Evolutionary conservation across 441 rosid genomes (phyloP).

Genomic region (Adansonia grandidieri): DNA sequence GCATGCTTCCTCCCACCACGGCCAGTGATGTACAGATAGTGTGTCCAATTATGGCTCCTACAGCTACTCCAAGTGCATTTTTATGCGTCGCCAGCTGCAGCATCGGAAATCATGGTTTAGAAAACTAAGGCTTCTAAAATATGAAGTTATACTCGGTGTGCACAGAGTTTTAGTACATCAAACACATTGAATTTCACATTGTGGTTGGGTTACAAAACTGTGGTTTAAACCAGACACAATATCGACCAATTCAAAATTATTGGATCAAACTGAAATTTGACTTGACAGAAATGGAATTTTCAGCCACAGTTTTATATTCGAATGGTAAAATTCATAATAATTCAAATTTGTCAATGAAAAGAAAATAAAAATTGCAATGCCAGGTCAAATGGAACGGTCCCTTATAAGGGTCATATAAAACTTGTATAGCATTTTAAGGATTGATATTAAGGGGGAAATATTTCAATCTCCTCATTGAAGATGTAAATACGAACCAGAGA

Average conservation of each 20-base stretch:
- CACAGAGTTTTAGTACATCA: not conserved
- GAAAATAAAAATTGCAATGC: not conserved
- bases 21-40: constrained; percentile 88
- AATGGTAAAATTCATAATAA: not conserved
- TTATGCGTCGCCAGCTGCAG: constrained; percentile 96
- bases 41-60: constrained; percentile 89
- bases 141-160: not conserved
- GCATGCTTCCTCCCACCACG: constrained; percentile 97
- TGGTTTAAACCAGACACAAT: not conserved
- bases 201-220: not conserved
- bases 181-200: not conserved
- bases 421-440: not conserved
- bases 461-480: not conserved
- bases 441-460: no score
- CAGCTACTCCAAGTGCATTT: constrained; percentile 89
- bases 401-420: not conserved
- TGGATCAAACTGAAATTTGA: not conserved
- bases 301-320: not conserved
- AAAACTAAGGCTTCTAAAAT: not conserved
- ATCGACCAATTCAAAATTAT: not conserved
- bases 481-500: not conserved
- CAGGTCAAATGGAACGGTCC: not conserved
- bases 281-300: not conserved
- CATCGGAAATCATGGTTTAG: constrained; percentile 12
- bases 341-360: not conserved